Base-by-base conservation (phyloP, 1,139 yeast species). In the Hanseniaspora sp. region DNA sequence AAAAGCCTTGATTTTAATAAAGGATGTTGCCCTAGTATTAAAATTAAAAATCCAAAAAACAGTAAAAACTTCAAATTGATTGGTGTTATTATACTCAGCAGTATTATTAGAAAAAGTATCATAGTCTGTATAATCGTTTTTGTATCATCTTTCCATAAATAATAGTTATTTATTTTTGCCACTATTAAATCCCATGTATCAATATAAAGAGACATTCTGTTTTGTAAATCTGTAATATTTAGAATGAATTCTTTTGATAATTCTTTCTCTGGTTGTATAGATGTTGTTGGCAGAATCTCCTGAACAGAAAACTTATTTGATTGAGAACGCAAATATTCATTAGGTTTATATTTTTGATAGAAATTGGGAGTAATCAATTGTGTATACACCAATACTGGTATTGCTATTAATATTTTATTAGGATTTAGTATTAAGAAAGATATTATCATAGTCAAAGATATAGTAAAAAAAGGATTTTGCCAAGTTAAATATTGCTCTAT, bases 181-280 rank as follows among this genome's bases (percentile, higher is more conserved):
- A 52, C 48, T 5, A 78, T 56, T 38, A 73, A 71, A 67, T 87
- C 94, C 73, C 82, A 86, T 0, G 73, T 68, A n/a, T 70, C 67
- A 11, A 83, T 79, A 63, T 82, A 86, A 17, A 81, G 65, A n/a
- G 81, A 66, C 87, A 85, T 83, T 61, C 81, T 83, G 65, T 87
- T 87, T 63, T 87, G 96, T 55, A 87, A 72, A 68, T 87, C 96
- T 0, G 95, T 86, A 61, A 86, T 71, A 65, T 87, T 87, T 58
- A 87, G 67, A 31, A 83, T 69, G 64, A 86, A 87, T 64, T 87
- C 95, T 54, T 86, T 74, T 18, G 92, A 81, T 51, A 85, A 73
- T 64, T 86, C 87, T 1, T 92, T 86, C 3, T 82, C 85, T 0
- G 95, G 95, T 57, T 77, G 79, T 0, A 73, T 65, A 5, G 82